Evolutionary conservation across 2,329 filamentous ascomycete genomes (phyloP), one percentile per base, ranked within the genome.

Genomic region (Paecilomyces dactylethromorphus): DNA sequence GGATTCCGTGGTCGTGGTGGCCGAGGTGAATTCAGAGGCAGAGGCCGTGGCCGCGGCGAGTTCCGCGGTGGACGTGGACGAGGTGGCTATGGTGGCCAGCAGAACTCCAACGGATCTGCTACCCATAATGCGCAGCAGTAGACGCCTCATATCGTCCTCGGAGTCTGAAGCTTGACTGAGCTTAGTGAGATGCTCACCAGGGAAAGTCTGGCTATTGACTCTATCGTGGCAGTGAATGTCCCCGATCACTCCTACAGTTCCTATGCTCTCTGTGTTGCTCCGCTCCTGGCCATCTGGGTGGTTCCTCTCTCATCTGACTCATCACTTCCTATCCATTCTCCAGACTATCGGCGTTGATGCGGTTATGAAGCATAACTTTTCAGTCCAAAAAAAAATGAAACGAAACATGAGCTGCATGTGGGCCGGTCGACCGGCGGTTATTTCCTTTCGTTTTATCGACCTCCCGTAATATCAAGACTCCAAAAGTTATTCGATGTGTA

Each of bases 301-400:
- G 35, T 18, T 45, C 35, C 3, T 39, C 35, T 39, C 35, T 45
- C 15, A n/a, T 45, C 15, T 45, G 39, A 21, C 39, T 60, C 61
- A 50, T 59, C 61, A 33, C 56, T 63, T 53, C 58, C 55, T 63
- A 57, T 62, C 59, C 60, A 58, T 62, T 64, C 55, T 66, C 58
- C 53, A 39, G 64, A 63, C 61, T 64, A 56, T 66, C 62, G 66
- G 66, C 66, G 67, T 67, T 70, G 66, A 68, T 68, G 73, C 68
- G 68, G 70, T 69, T 70, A 63, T 74, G 67, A 70, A 73, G 69
- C 65, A 69, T 66, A 65, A 73, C 66, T 70, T 72, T 68, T 56
- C 55, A 24, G 31, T 32, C 21, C 33, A 13, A 53, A 33, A 53
- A 33, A 55, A 32, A 50, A 59, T 50, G 32, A 57, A 59, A 29